Percentiles rank a stretch among this genome's conserved stretches.
Evolutionary conservation across 805 yeast species (phyloP).

Genomic region (Hyphopichia homilentoma): DNA sequence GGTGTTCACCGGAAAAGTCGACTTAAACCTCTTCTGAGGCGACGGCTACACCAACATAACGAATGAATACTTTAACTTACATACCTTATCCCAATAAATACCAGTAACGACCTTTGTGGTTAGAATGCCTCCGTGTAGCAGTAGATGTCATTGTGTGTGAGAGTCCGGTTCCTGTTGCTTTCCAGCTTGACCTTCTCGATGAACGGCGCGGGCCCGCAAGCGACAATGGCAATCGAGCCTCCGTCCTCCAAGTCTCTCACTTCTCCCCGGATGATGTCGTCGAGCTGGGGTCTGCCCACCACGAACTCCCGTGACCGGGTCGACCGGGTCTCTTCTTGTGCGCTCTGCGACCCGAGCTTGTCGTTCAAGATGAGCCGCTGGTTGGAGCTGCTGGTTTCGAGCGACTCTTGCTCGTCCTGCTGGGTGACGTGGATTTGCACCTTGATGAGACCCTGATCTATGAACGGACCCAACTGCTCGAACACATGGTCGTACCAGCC

Average conservation of each 20-base stretch:
- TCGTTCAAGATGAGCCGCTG: no score
- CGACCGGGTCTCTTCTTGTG: no score
- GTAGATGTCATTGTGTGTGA: conserved; percentile 31
- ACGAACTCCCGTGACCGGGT: no score
- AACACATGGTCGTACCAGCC: conserved; percentile 36
- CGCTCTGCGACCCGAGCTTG: no score
- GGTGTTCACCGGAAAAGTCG: conserved; percentile 1
- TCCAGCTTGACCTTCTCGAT: conserved; percentile 22
- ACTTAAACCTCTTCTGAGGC: background rate
- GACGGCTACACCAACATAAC: no score
- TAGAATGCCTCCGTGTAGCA: conserved; percentile 35
- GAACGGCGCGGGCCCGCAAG: conserved; percentile 39
- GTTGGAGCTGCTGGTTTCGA: no score
- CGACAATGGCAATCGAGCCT: conserved; percentile 31
- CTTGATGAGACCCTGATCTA: conserved; percentile 16
- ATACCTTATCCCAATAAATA: no score
- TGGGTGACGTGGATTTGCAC: conserved; percentile 27
- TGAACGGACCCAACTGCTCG: conserved; percentile 22
- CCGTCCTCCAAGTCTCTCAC: conserved; percentile 8
- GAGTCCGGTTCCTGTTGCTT: conserved; percentile 26
- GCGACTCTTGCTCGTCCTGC: conserved; percentile 1
- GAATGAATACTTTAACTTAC: no score
- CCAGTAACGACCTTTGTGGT: no score
- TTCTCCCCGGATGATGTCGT: conserved; percentile 10
- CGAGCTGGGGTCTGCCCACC: conserved; percentile 16